Base-by-base conservation (phyloP, 768 basidiomycete species). In the Phylloporus arenicola region DNA sequence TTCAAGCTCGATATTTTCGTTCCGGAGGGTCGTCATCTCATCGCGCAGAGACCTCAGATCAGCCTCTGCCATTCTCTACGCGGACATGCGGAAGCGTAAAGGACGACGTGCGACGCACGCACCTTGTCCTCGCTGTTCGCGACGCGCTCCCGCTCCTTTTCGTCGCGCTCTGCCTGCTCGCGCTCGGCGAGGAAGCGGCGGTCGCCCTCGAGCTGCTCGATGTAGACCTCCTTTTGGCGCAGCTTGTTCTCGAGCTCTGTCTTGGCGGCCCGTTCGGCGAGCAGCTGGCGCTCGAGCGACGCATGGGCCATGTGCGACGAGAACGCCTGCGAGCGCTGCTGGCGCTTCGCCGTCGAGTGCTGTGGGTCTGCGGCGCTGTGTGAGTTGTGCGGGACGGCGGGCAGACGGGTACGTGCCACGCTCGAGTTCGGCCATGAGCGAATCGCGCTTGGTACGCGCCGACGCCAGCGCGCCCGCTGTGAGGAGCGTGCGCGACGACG, bases 161-260 rank as follows among this genome's bases (percentile, higher is more conserved):
- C 84, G 51, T 82, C 80, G 20, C 79, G 70, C 53, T 88, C 86
- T 33, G 82, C 79, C 43, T 76, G 71, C 63, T 89, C 88, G 4
- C 83, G 67, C 54, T 88, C 85, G 0, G 82, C 71, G 44, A 88
- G 74, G 72, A 75, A 88, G 16, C 84, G 70, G 33, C 87, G 70
- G 60, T 91, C 88, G 16, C 77, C 70, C 58, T 89, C 85, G 10
- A 92, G 72, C 39, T 80, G 70, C 38, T 86, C 85, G 24, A 90
- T 75, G 20, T 70, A 63, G 1, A 74, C 55, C 3, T 87, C 83
- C 60, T 78, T 80, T 65, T 89, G 83, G 29, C 82, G 73, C 4
- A 89, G 69, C 62, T 82, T 83, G 12, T 76, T 74, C 63, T 89
- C 86, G 33, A 88, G 68, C 33, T 88, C 84, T 19, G 78, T 66